Base-by-base conservation (phyloP, 768 basidiomycete genomes). In the Calocera viscosa region DNA sequence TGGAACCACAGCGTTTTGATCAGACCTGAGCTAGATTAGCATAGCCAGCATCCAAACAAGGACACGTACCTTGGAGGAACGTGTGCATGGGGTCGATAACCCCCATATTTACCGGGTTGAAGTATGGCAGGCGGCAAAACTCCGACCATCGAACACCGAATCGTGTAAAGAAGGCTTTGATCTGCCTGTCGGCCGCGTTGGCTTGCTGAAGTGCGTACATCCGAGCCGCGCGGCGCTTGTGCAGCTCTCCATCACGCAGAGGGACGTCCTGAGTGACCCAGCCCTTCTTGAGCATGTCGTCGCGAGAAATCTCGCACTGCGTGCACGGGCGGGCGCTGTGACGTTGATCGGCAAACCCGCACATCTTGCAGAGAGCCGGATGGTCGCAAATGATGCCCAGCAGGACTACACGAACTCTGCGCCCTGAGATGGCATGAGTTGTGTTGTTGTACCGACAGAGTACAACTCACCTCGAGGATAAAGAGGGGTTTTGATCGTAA, bases 381-480 rank as follows among this genome's bases (percentile, higher is more conserved):
- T 79, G 77, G 64, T 78, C 75, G 53, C 78, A 80, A 7, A 75
- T 69, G 10, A 80, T 68, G 0, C 73, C 75, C 1, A 78, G 72
- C 0, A 79, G 70, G 1, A 74, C 71, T 2, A 78, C 72, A 0
- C 76, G 72, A 7, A 78, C 72, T 0, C 72, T 71, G 0, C 75
- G 73, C 0, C 77, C 67, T 68, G 63, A 1, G 65, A 14, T 11
- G 32, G 40, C 26, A 2, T n/a, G 24, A 22, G 39, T 22, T 22
- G 30, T 65, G 14, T 19, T 17, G 14, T 19, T 28, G 32, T 2
- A 17, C 1, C 47, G 43, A 30, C 26, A 2, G 28, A n/a, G 19
- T 8, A 30, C n/a, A 1, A 64, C 66, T 34, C 3, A 65, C 67
- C 77, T 64, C 73, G 19, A 3, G 74, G 74, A 66, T 67, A 73